These are phyloP conservation scores for Eucalyptus regnans DNA, from an alignment of 345 rosid species.

Conservation along the genomic window DNA sequence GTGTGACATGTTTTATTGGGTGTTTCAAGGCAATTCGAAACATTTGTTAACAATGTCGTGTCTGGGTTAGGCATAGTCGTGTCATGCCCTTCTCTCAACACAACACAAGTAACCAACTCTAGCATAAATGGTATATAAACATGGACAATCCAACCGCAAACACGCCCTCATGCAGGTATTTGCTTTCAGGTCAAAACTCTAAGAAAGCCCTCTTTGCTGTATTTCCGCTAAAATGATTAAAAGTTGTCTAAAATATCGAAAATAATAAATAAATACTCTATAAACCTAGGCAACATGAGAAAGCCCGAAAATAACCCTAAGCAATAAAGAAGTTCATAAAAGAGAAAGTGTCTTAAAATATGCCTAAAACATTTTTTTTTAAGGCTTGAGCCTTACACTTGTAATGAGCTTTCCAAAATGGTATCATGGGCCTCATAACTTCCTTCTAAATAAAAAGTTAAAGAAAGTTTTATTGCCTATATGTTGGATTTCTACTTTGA, in stretches of 20 bases:
- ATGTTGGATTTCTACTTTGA: neutral
- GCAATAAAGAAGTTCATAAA: neutral
- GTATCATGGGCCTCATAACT: neutral
- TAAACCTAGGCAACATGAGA: neutral
- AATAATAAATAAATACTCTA: neutral
- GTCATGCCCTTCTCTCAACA: neutral
- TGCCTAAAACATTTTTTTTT: neutral
- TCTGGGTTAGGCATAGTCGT: neutral
- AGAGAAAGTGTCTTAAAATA: neutral
- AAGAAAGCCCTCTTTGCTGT: neutral
- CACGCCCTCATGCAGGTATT: neutral
- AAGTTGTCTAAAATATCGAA: neutral
- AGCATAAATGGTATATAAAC: neutral
- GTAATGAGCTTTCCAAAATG: neutral
- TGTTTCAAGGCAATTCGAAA: neutral
- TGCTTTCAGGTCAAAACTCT: neutral
- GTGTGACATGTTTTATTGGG: neutral
- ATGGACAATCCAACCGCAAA: neutral
- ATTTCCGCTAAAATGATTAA: neutral
- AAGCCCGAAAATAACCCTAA: neutral
- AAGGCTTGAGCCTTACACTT: neutral
- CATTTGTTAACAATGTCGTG: neutral
- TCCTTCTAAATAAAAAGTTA: neutral
- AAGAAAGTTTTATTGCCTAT: neutral
- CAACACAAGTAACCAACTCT: neutral